Percentiles rank a stretch among this genome's conserved stretches.
Evolutionary conservation across 192 early-diverging fungal genomes (phyloP).

Genomic region (Coemansia sp.): DNA sequence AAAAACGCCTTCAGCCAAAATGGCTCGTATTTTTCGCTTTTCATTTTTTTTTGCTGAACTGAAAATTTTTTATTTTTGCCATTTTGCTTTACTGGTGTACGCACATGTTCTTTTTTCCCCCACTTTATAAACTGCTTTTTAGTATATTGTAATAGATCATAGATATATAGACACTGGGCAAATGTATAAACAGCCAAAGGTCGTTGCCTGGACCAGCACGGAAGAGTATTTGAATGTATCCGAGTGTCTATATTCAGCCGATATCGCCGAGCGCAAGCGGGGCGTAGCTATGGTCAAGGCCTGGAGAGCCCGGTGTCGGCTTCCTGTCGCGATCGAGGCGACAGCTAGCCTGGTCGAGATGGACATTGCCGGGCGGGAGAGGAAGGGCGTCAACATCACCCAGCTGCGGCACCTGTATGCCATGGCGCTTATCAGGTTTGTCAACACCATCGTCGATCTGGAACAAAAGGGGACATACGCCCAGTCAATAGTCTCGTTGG

Average conservation of each 20-base stretch:
- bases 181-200: conserved; percentile 32
- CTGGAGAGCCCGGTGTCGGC: conserved; percentile 39
- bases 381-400: conserved; percentile 17
- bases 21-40: too few species aligned
- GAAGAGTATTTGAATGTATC: conserved; percentile 43
- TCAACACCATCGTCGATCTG: conserved; percentile 62
- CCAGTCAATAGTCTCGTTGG: conserved; percentile 54
- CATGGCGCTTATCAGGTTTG: conserved; percentile 56
- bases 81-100: too few species aligned
- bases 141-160: background rate
- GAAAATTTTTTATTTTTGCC: too few species aligned
- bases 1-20: too few species aligned
- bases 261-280: conserved; percentile 24
- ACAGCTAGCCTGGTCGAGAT: conserved; percentile 47
- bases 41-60: too few species aligned
- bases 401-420: conserved; percentile 41
- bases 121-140: too few species aligned
- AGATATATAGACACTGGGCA: background rate
- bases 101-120: too few species aligned
- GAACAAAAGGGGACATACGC: conserved; percentile 57
- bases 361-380: conserved; percentile 24
- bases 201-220: conserved; percentile 51
- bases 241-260: conserved; percentile 37
- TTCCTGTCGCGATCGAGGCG: conserved; percentile 47
- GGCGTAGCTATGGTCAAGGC: conserved; percentile 50